Evolutionary conservation across 768 basidiomycete species (phyloP), one percentile per base, ranked within the genome.

Genomic region (Agrocybe pediades): DNA sequence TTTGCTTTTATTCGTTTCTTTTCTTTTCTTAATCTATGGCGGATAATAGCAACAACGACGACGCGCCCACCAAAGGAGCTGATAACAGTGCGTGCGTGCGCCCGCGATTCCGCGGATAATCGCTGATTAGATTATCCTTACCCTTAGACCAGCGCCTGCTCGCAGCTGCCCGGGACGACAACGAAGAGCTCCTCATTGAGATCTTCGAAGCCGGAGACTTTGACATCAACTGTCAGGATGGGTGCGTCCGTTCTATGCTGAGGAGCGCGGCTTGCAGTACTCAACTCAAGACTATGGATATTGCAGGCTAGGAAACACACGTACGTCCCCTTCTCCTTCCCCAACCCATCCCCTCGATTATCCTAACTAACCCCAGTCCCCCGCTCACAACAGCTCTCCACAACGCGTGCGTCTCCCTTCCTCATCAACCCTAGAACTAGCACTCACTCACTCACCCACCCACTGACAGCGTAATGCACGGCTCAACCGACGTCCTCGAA

Each of bases 221-320:
- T 59, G 81, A 92, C 65, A 86, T 93, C 56, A 95, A 95, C 68
- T 84, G 75, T 61, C 75, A 77, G 61, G 91, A 93, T 64, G 88
- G 89, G 90, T 90, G 63, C 59, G 88, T 77, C 27, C 23, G 53
- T 51, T 51, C 39, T 42, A 41, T 30, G 39, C 55, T 42, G 53
- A 33, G 5, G 39, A 45, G 46, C 20, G 46, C 24, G 20, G 41
- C 42, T 24, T 40, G 43, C 13, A 25, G 27, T 20, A 27, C 42
- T 25, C 25, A 21, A 13, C 33, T 46, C 17, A 36, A 27, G 26
- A 26, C 4, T 7, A 24, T 30, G 9, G 19, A 7, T 20, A 42
- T 51, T 46, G 57, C 57, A 83, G 81, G 16, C 65, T 92, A 62
- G 92, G 92, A 48, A 90, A 93, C 68, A 93, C 91, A 54, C 86